Percentiles rank a stretch among this genome's conserved stretches.
These are phyloP conservation scores for Syncephalastrum racemosum DNA, from an alignment of 371 early-diverging fungal species.

Conservation along the genomic window DNA sequence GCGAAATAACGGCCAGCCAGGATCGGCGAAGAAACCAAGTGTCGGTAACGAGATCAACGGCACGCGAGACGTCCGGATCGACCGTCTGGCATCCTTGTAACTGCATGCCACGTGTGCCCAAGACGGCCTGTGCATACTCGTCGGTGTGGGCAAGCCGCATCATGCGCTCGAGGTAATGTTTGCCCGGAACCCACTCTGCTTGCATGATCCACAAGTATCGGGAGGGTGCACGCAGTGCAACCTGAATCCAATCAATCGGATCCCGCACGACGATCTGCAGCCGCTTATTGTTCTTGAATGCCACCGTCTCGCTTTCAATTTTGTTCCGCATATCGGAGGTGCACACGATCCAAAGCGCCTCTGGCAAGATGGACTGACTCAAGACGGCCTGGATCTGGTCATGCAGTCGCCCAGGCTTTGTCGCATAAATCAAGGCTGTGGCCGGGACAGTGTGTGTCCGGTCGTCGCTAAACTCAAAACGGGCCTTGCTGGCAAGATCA, in stretches of 20 bases:
- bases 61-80: constrained; percentile 19
- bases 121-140: constrained; percentile 43
- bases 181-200: constrained; percentile 48
- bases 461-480: constrained; percentile 9
- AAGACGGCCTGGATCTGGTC: constrained; percentile 50
- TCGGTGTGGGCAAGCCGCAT: constrained; percentile 42
- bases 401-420: constrained; percentile 27
- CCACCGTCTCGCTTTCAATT: constrained; percentile 25
- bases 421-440: constrained; percentile 47
- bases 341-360: constrained; percentile 52
- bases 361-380: constrained; percentile 49
- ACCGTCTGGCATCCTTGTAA: constrained; percentile 15
- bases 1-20: constrained; percentile 27
- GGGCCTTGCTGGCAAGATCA: constrained; percentile 11
- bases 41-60: constrained; percentile 32
- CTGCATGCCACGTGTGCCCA: constrained; percentile 34
- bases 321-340: constrained; percentile 15
- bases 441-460: constrained; percentile 36
- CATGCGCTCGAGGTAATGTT: constrained; percentile 42
- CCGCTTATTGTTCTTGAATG: constrained; percentile 21
- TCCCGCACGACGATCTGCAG: constrained; percentile 34
- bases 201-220: constrained; percentile 53
- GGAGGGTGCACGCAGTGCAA: constrained; percentile 39
- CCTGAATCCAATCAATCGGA: constrained; percentile 36
- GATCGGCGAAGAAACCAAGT: constrained; percentile 42